A percentile compares a stretch with the other conserved stretches of the same genome.
Evolutionary conservation across 306 rosid genomes (phyloP).

Genomic region (Fragaria ananassa): DNA sequence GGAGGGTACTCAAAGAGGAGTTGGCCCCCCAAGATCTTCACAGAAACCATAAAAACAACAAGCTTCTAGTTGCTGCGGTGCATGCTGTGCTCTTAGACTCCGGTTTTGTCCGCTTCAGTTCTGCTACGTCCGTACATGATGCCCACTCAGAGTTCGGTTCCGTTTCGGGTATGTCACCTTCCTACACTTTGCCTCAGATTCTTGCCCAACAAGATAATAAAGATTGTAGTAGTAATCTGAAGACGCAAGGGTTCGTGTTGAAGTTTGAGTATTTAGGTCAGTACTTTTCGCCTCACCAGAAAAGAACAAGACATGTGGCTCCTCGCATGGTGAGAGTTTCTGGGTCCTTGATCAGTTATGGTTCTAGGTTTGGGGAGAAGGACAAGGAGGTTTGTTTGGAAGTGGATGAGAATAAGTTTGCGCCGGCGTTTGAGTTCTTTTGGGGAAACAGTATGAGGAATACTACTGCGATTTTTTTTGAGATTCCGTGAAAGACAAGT

Average conservation of each 20-base stretch:
- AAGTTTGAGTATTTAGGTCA: constrained; percentile 55
- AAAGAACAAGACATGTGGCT: not conserved
- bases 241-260: constrained; percentile 32
- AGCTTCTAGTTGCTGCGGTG: constrained; percentile 45
- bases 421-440: constrained; percentile 31
- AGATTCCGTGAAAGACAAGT: constrained; percentile 28
- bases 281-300: not conserved
- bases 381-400: constrained; percentile 40
- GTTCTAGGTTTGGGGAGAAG: constrained; percentile 20
- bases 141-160: constrained; percentile 43
- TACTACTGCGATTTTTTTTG: not conserved
- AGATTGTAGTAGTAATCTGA: not conserved
- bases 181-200: constrained; percentile 61
- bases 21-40: constrained; percentile 25
- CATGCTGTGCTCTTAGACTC: not conserved
- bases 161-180: constrained; percentile 39
- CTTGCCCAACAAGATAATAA: constrained; percentile 15
- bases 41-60: constrained; percentile 27
- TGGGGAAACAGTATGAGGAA: constrained; percentile 16
- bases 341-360: constrained; percentile 46
- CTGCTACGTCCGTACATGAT: constrained; percentile 28
- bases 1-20: constrained; percentile 44
- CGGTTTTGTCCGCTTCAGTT: not conserved
- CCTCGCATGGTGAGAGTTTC: constrained; percentile 43
- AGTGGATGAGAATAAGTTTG: constrained; percentile 46